Evolutionary conservation across 495 filamentous ascomycete genomes (phyloP), one percentile per base, ranked within the genome.

Genomic region (Cudoniella acicularis): DNA sequence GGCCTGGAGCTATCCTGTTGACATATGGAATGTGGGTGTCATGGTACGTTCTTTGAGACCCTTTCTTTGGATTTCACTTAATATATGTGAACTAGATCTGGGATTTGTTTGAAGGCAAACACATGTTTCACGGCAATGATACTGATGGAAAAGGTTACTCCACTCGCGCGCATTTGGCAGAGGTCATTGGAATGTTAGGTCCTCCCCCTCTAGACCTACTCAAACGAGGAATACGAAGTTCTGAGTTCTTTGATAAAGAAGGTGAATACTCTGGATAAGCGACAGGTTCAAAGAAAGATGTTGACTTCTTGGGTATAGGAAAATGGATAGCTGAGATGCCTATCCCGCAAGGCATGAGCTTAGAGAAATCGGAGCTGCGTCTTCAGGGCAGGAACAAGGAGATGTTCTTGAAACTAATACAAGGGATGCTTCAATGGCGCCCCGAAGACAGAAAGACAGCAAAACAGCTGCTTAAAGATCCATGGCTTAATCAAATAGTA

Each of bases 11-110:
- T 76, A 77, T 59, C 53, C 67, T 3, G 68, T 79, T 41, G 79
- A 82, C 57, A 76, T 80, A 46, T 80, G 79, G 79, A 78, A 75
- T 61, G 68, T 75, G 16, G 79, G 77, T 52, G 72, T 77, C 63
- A 66, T 82, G 66, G 79, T 83, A 62, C 47, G 74, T 67, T 41
- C 43, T 51, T 18, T n/a, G 23, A 10, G 18, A 48, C 47, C 54
- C 51, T 21, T 57, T 61, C 57, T 8, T 9, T 8, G 36, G 42
- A 41, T 52, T 49, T 9, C 60, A 64, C 13, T 52, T 55, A 55
- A 66, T 24, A 42, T 48, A 58, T 52, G 63, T 66, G 65, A 36
- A 52, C 21, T 54, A 81, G 79, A 62, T 79, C 23, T 82, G 75
- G 78, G 73, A 80, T 68, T 63, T 83, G 8, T 74, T 79, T 49